These are phyloP conservation scores for Penicillium brasilianum DNA, from an alignment of 2,329 filamentous ascomycete species.

Conservation along the genomic window DNA sequence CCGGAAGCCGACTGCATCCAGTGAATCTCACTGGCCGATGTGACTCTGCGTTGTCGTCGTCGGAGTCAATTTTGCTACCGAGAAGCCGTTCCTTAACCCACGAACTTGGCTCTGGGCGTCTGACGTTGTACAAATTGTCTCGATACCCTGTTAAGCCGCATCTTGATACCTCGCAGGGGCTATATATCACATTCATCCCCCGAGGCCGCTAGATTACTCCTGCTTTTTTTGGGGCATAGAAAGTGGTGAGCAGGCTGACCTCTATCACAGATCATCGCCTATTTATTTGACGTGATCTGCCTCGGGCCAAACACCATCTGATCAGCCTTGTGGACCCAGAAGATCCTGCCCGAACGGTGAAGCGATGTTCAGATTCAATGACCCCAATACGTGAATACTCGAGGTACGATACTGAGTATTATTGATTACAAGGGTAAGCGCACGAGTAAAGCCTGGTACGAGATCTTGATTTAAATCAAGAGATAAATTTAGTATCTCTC, in stretches of 20 bases:
- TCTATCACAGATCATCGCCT: not conserved
- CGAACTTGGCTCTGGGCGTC: not conserved
- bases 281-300: not conserved
- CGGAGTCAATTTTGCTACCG: conserved; percentile 5
- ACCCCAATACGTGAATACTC: not conserved
- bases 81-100: not conserved
- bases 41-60: conserved; percentile 2
- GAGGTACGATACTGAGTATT: not conserved
- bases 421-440: not conserved
- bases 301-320: not conserved
- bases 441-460: not conserved
- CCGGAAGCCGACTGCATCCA: not conserved
- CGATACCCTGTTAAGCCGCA: not conserved
- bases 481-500: not conserved
- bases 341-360: not conserved
- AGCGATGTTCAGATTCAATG: not conserved
- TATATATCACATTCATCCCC: not conserved
- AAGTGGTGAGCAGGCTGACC: too few species aligned
- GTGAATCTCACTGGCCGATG: not conserved
- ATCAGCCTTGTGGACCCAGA: conserved; percentile 4
- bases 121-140: not conserved
- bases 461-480: not conserved
- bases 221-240: not conserved
- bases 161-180: not conserved
- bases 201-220: not conserved